These are phyloP conservation scores for Phaeosphaeriaceae sp. DNA, from an alignment of 2,329 filamentous ascomycete genomes.

Conservation along the genomic window DNA sequence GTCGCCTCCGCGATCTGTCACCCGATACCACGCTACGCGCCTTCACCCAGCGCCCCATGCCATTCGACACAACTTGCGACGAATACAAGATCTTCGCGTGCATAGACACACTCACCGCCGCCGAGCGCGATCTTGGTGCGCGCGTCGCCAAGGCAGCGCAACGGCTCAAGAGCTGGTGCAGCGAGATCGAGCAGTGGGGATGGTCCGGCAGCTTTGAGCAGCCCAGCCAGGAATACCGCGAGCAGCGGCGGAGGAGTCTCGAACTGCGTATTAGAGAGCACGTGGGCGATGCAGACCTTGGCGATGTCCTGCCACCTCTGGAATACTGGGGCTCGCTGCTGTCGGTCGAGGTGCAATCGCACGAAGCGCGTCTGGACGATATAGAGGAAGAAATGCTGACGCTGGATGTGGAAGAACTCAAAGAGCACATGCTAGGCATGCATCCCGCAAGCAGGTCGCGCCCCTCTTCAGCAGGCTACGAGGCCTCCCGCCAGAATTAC, in stretches of 20 bases:
- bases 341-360: constrained; percentile 67
- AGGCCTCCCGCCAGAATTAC: constrained; percentile 55
- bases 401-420: constrained; percentile 84
- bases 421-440: constrained; percentile 82
- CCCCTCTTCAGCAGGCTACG: constrained; percentile 54
- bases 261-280: constrained; percentile 42
- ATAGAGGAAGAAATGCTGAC: constrained; percentile 74
- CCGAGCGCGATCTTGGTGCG: constrained; percentile 75
- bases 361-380: constrained; percentile 76
- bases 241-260: constrained; percentile 39
- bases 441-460: constrained; percentile 63
- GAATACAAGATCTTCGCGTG: constrained; percentile 57
- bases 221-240: constrained; percentile 39
- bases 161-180: constrained; percentile 75
- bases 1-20: constrained; percentile 45
- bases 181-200: constrained; percentile 71
- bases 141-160: constrained; percentile 74
- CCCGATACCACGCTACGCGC: constrained; percentile 53
- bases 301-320: constrained; percentile 31
- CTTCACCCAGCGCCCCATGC: constrained; percentile 53
- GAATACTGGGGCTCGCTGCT: constrained; percentile 76
- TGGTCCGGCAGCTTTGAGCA: constrained; percentile 62
- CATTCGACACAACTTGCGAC: constrained; percentile 50
- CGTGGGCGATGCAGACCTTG: constrained; percentile 30
- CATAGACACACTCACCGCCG: constrained; percentile 67